A percentile compares a stretch with the other conserved stretches of the same genome.
Evolutionary conservation across 441 rosid species (phyloP).

Genomic region (Brassica balearica): DNA sequence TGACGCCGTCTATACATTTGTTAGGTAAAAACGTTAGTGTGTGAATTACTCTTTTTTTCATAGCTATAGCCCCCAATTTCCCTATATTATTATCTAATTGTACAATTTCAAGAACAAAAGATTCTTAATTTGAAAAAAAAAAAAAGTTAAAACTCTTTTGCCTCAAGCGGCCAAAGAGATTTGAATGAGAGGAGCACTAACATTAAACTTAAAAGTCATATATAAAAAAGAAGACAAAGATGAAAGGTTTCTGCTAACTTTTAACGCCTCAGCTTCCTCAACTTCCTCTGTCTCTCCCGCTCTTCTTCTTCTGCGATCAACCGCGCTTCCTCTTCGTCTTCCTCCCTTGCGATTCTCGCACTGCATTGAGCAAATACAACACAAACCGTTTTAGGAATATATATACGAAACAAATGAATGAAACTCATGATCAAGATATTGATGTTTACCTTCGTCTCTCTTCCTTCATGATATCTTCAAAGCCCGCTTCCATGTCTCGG

Average conservation of each 20-base stretch:
- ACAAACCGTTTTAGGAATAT: background rate
- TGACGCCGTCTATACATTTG: no score
- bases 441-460: constrained; percentile 68
- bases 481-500: constrained; percentile 87
- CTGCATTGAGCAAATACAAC: constrained; percentile 49
- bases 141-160: constrained; percentile 4
- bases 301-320: constrained; percentile 78
- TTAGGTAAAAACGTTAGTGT: no score
- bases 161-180: constrained; percentile 32
- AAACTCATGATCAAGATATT: background rate
- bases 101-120: constrained; percentile 39
- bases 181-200: constrained; percentile 19
- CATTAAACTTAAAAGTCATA: background rate
- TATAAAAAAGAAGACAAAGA: constrained; percentile 22
- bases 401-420: background rate
- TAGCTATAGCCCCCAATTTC: no score
- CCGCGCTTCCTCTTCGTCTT: constrained; percentile 73
- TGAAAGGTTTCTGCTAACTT: constrained; percentile 8
- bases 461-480: constrained; percentile 74
- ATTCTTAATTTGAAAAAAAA: constrained; percentile 11
- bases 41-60: no score
- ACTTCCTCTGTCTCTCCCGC: constrained; percentile 61
- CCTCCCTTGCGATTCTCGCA: constrained; percentile 72
- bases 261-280: constrained; percentile 56
- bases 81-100: constrained; percentile 38